Percentiles rank a stretch among this genome's conserved stretches.
Evolutionary conservation across 2,329 filamentous ascomycete genomes (phyloP).

Genomic region (Westerdykella sp.): DNA sequence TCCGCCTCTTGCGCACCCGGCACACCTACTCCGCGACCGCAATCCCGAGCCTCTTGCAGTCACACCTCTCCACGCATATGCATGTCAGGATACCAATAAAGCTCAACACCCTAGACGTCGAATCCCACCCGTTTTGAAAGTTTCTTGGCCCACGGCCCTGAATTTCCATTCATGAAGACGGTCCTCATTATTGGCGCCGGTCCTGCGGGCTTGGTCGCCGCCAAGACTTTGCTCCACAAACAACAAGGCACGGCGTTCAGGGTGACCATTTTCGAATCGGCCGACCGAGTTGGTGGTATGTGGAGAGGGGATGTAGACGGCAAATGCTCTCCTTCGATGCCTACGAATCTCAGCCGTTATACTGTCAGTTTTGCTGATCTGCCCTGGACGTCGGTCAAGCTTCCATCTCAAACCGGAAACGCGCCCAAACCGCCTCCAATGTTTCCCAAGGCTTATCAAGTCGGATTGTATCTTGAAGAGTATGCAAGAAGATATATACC

Average conservation of each 20-base stretch:
- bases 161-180: slow-evolving; percentile 17
- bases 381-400: slow-evolving; percentile 55
- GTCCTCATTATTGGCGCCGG: slow-evolving; percentile 42
- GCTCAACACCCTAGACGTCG: neutral
- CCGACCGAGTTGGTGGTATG: slow-evolving; percentile 64
- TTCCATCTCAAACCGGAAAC: slow-evolving; percentile 7
- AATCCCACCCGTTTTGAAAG: neutral
- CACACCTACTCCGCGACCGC: no score
- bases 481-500: slow-evolving; percentile 57
- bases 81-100: no score
- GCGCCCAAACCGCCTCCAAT: slow-evolving; percentile 44
- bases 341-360: slow-evolving; percentile 69
- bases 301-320: slow-evolving; percentile 56
- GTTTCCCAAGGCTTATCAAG: slow-evolving; percentile 71
- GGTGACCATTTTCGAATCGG: slow-evolving; percentile 65
- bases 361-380: slow-evolving; percentile 61
- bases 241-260: slow-evolving; percentile 50
- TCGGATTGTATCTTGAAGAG: slow-evolving; percentile 63
- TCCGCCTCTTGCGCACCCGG: no score
- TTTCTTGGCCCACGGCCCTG: neutral
- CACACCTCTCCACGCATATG: no score
- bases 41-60: no score
- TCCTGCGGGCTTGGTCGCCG: slow-evolving; percentile 41
- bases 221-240: slow-evolving; percentile 62
- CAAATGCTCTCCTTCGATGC: slow-evolving; percentile 55